Evolutionary conservation across 179 eudicot species (phyloP), one percentile per base, ranked within the genome.

Genomic region (Beta lomatogona): DNA sequence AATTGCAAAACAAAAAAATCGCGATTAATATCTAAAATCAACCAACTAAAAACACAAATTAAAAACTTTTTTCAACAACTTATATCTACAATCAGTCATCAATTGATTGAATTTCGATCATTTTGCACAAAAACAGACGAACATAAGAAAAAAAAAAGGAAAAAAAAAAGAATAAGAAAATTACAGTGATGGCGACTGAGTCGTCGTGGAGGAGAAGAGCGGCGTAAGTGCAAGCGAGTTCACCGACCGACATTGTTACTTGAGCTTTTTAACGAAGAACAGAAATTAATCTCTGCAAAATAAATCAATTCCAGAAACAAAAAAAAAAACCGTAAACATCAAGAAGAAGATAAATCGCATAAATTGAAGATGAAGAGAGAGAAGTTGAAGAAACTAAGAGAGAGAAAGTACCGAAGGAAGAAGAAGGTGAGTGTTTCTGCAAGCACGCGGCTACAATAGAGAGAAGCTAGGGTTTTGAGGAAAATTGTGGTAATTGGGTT

Each of bases 121-220:
- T 19, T 8, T n/a, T n/a, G 13, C 31, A 18, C 12, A 1, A 5
- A 31, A 66, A 25, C 9, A 12, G 14, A 4, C 12, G 8, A 3
- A 63, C 63, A 22, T 46, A 21, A n/a, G 6, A 22, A n/a, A 13
- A 73, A 14, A 14, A 0, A 15, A 28, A 31, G 3, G 6, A 0
- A 18, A 9, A 41, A 0, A 54, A 25, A 53, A 31, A 9, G 16
- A 9, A 22, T 6, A 28, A 58, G 79, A 57, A 52, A 28, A 0
- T 71, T 87, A 93, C 97, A 58, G 97, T 93, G 60, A 92, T 78
- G 58, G 97, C 31, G 83, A 91, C 90, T 31, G 91, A 91, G 66
- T 93, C 97, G 55, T 92, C 97, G 90, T 88, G 83, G 15, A 92
- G 93, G 76, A 90, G 87, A 85, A 92, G 84, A 8, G 88, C 68